Evolutionary conservation across 83 land plant species (phyloP), one percentile per base, ranked within the genome.

Genomic region (Larix sibirica): DNA sequence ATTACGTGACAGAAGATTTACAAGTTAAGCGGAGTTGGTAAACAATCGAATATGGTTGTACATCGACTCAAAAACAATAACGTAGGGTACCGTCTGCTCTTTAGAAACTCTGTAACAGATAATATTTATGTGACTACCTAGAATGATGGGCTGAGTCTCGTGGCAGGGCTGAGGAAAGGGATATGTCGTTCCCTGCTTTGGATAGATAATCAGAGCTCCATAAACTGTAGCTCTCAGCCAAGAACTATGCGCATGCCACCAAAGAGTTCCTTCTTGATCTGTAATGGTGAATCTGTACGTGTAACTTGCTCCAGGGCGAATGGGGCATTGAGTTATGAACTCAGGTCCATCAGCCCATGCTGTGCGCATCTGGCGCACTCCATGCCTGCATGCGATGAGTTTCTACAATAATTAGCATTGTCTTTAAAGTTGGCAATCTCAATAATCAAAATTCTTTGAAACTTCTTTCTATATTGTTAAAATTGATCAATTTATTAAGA

Each of bases 261-360:
- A 85, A 0, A 85, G 65, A 21, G 86, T 85, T 60, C 86, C 86
- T 63, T 68, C 66, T 42, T 85, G 86, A 8, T 24, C 60, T 9
- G 4, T 77, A 56, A 85, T 18, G 58, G 62, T 74, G 74, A 71
- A 88, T 70, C 79, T 82, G 83, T 88, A 81, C 14, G 80, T 65
- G 74, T 83, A 88, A 26, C 85, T 61, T 5, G 40, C 44, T 42
- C 85, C 86, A 6, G 73, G 24, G 7, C 73, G 85, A 31, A 84
- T 31, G 13, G 86, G 79, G 31, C 86, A 84, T 21, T 82, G 85
- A 12, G 86, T 84, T 26, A 84, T 28, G 56, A 6, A 61, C n/a
- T 50, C 86, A 0, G 86, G 86, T 13, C 86, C 86, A 44, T 85
- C 86, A 17, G 80, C 63, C 88, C 88, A 87, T 16, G 50, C 75